Base-by-base conservation (phyloP, 164 flowering plant species). In the Litsea cubeba region DNA sequence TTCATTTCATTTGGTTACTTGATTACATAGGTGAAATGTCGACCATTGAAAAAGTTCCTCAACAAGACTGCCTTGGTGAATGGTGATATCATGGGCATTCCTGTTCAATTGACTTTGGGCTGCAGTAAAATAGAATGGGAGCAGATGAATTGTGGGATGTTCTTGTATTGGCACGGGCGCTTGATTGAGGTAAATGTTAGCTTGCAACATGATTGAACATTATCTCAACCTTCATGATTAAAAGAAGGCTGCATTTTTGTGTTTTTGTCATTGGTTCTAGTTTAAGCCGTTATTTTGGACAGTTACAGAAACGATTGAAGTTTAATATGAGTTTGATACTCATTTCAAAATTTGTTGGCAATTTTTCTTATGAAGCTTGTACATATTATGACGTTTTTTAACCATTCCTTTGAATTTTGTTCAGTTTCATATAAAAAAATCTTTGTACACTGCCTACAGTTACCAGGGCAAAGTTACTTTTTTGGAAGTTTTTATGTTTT, bases 161-260 rank as follows among this genome's bases (percentile, higher is more conserved):
- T 89, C 76, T 81, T 87, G 71, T 89, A 87, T 72, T 87, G 93
- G 93, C 90, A 87, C 80, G 90, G 90, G 7, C 88, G 90, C 60
- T 74, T 89, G 67, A 85, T 89, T 78, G 93, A 89, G 88, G 93
- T 89, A 60, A 78, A 70, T 28, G 71, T 67, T 50, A 65, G 12
- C 20, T 4, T 25, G 57, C 17, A 15, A 51, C 17, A 12, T 51
- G 57, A 51, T 51, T 51, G 57, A 51, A 51, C 5, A 51, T 51
- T 2, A 51, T 51, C 57, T 51, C 18, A 12, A 51, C 57, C 17
- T 51, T 51, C 17, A 15, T 51, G 15, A 51, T 51, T 3, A 51
- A 30, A 30, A 30, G 35, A 30, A 30, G 35, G 35, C 35, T 30
- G 35, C 6, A 30, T 4, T 30, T 30, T 30, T 30, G 35, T 30